Evolutionary conservation across 352 stramenopile species (phyloP), one percentile per base, ranked within the genome.

Genomic region (Phytopythium oedochilum): DNA sequence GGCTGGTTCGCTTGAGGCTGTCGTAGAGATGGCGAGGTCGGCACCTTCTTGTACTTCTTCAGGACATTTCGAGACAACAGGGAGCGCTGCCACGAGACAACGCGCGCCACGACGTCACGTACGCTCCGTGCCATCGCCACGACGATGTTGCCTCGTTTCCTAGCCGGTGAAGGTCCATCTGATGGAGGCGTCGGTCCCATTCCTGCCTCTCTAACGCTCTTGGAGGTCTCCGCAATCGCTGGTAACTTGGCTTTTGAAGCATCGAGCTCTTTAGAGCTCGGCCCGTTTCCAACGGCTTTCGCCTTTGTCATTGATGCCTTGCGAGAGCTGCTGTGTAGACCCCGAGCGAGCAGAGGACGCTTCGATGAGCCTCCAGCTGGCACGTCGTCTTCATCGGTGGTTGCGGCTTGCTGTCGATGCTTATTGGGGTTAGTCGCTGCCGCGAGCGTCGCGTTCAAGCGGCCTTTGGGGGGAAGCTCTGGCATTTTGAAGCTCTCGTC

Each of bases 401-500:
- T 23, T n/a, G n/a, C n/a, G 25, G 2, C 26, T 36, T 44, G 25
- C 8, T 51, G 25, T 25, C 7, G 32, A 31, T 5, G 48, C 15
- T 43, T 17, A 1, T 14, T 22, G 4, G 31, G 20, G 17, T 14
- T 38, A 12, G 40, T 18, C 10, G 48, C 15, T 2, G 32, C 45
- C 6, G 48, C 14, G 6, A 70, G 56, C 15, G 63, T 44, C 23
- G 57, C 35, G 17, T 45, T 25, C 17, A 55, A 17, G 35, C 49
- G 49, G 25, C 54, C 73, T 36, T 87, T 91, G 14, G 80, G 66
- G 0, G 83, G 83, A 9, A 94, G 55, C 8, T 79, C 59, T 0
- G 83, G 81, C 83, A 94, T 91, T 59, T 90, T 94, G 42, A 94
- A 92, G 3, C 65, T 89, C 20, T 88, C 73, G 3, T 86, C 76